phyloP scores from a whole-genome alignment of 768 basidiomycete species.

The Hygrophoropsis aurantiaca region DNA sequence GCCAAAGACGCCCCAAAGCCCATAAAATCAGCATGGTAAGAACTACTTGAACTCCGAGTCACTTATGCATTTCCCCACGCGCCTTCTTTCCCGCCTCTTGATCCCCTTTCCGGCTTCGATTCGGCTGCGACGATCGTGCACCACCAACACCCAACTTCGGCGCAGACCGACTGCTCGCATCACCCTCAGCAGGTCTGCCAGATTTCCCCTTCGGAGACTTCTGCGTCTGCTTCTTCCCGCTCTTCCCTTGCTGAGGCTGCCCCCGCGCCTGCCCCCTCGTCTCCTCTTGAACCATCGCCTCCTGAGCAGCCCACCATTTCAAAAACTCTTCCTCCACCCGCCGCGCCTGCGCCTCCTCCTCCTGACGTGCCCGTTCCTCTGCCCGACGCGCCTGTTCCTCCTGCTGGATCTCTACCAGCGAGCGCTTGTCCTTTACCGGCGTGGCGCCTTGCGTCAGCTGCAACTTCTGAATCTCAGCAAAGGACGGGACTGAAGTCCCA shows the following conservation, averaged over 20 bases:
- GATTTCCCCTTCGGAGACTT: too few relatives aligned
- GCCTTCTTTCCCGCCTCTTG: too few relatives aligned
- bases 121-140: too few relatives aligned
- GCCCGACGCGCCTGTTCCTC: slow-evolving; percentile 67
- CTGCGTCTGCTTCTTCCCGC: too few relatives aligned
- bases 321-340: slow-evolving; percentile 79
- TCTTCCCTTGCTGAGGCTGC: background rate
- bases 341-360: slow-evolving; percentile 61
- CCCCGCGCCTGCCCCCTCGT: slow-evolving; percentile 21
- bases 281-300: slow-evolving; percentile 64
- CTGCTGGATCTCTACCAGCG: slow-evolving; percentile 80
- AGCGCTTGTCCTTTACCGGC: slow-evolving; percentile 52
- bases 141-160: too few relatives aligned
- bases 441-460: slow-evolving; percentile 57
- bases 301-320: slow-evolving; percentile 87
- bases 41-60: too few relatives aligned
- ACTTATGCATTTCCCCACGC: too few relatives aligned
- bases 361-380: slow-evolving; percentile 57
- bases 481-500: slow-evolving; percentile 56
- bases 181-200: too few relatives aligned
- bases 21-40: too few relatives aligned
- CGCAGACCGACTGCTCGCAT: too few relatives aligned
- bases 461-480: slow-evolving; percentile 81
- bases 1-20: too few relatives aligned
- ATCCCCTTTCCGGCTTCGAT: too few relatives aligned